These are phyloP conservation scores for Saccharomyces hybrid DNA, from an alignment of 1,139 yeast species.

Conservation along the genomic window DNA sequence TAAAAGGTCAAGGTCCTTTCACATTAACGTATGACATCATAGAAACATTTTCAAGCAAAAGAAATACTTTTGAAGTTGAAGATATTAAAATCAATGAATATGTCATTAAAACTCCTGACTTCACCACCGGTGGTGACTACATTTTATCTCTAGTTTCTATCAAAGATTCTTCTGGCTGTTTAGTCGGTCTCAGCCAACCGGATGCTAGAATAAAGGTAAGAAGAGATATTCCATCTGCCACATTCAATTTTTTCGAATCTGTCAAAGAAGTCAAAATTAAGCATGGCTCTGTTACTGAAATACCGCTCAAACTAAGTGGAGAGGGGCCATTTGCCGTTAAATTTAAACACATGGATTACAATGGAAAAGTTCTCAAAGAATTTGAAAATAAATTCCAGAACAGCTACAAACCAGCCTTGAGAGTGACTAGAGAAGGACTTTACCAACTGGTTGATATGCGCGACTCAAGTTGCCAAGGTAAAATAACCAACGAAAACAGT, in stretches of 20 bases:
- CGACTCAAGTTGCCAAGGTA: conserved; percentile 68
- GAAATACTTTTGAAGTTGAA: conserved; percentile 38
- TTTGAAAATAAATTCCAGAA: conserved; percentile 31
- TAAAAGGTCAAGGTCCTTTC: conserved; percentile 78
- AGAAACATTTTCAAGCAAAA: conserved; percentile 41
- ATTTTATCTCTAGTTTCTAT: conserved; percentile 55
- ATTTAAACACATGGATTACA: conserved; percentile 34
- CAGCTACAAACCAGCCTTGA: conserved; percentile 36
- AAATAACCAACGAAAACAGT: conserved; percentile 34
- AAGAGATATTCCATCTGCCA: conserved; percentile 55
- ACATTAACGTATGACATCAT: conserved; percentile 60
- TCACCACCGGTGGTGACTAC: conserved; percentile 63
- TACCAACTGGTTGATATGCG: conserved; percentile 50
- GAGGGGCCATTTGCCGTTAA: conserved; percentile 42
- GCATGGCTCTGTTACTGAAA: conserved; percentile 51
- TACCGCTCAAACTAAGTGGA: conserved; percentile 54
- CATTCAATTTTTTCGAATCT: conserved; percentile 35
- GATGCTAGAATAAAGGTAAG: conserved; percentile 58
- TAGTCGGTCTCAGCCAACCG: conserved; percentile 54
- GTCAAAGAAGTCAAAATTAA: conserved; percentile 38
- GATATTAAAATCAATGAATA: conserved; percentile 38
- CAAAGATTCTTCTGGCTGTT: conserved; percentile 67
- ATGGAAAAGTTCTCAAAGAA: conserved; percentile 26
- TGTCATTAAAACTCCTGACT: conserved; percentile 45
- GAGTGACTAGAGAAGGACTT: conserved; percentile 50